Conservation (phyloP, 148 eudicot species). For the Persicaria tinctoria region DNA sequence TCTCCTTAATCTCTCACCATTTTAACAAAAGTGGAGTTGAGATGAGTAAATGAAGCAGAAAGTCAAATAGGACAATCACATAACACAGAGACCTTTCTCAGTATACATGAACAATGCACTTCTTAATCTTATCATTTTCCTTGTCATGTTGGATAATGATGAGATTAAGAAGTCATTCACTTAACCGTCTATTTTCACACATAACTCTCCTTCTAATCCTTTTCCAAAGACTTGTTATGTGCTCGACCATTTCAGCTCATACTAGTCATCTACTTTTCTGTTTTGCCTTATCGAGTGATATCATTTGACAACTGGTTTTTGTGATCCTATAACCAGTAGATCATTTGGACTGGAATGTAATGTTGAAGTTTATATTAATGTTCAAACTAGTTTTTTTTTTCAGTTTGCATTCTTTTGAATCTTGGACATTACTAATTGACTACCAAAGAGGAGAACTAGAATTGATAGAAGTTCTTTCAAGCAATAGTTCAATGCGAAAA, state of each 20-base stretch:
- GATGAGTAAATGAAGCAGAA: not conserved
- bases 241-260: not conserved
- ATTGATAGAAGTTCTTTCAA: not conserved
- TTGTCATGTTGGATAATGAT: not conserved
- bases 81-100: not conserved
- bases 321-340: not conserved
- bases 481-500: not conserved
- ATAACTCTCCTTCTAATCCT: not conserved
- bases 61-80: not conserved
- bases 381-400: too few species aligned
- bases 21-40: not conserved
- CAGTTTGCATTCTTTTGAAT: not conserved
- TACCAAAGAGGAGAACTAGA: not conserved
- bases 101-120: not conserved
- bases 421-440: not conserved
- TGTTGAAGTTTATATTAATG: not conserved
- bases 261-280: not conserved
- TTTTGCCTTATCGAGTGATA: not conserved
- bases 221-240: not conserved
- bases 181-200: not conserved
- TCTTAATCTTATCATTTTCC: not conserved
- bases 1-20: not conserved
- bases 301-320: not conserved
- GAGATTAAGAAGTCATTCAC: not conserved
- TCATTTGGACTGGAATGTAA: not conserved